These are phyloP conservation scores for Erigeron philadelphicus DNA, from an alignment of 140 eudicot species.

Conservation along the genomic window DNA sequence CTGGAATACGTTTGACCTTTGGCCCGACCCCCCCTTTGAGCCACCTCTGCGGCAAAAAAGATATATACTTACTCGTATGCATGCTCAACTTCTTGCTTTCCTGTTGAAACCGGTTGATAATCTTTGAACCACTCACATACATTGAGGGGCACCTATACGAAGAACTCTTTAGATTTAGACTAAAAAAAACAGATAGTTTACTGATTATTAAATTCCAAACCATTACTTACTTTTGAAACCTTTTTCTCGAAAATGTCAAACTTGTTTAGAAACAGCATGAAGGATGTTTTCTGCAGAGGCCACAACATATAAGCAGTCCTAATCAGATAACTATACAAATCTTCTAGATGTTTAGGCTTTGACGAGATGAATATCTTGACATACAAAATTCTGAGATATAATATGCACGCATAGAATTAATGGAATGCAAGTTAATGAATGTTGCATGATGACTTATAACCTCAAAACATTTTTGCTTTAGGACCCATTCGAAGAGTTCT, in stretches of 20 bases:
- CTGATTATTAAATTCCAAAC: slow-evolving; percentile 8
- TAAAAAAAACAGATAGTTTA: not conserved
- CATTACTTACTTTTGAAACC: slow-evolving; percentile 64
- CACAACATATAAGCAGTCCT: slow-evolving; percentile 19
- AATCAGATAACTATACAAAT: not conserved
- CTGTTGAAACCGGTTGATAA: slow-evolving; percentile 80
- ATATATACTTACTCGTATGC: slow-evolving; percentile 80
- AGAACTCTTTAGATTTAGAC: slow-evolving; percentile 17
- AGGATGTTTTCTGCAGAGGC: slow-evolving; percentile 84
- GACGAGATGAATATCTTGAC: not conserved
- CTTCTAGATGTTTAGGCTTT: not conserved
- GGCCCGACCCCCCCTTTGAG: not conserved
- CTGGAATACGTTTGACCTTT: too few relatives aligned
- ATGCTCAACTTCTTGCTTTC: slow-evolving; percentile 90
- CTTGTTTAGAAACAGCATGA: slow-evolving; percentile 94
- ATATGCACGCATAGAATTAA: too few relatives aligned
- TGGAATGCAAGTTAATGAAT: too few relatives aligned
- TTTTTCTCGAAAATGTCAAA: slow-evolving; percentile 94
- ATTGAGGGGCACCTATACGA: slow-evolving; percentile 65
- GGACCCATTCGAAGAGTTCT: slow-evolving; percentile 94
- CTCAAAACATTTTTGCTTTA: slow-evolving; percentile 90
- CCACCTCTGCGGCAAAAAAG: not conserved
- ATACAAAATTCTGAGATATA: too few relatives aligned
- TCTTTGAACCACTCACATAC: slow-evolving; percentile 89
- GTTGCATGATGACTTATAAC: slow-evolving; percentile 24